Evolutionary conservation across 1,284 basidiomycete species (phyloP).

Genomic region (Stereum hirsutum): DNA sequence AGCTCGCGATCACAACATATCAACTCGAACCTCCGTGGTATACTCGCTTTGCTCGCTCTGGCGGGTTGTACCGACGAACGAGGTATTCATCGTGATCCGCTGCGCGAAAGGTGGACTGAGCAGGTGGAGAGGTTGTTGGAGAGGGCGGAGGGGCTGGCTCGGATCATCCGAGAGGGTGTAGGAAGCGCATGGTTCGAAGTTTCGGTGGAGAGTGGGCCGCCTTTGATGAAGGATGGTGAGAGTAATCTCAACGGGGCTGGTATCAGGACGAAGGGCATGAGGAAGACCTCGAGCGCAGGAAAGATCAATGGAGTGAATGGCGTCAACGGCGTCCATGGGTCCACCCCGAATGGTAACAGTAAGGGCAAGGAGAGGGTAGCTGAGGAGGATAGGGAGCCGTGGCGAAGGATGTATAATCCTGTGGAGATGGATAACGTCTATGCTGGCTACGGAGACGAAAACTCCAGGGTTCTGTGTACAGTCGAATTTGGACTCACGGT

Average conservation of each 20-base stretch:
- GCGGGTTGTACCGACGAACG: slow-evolving; percentile 23
- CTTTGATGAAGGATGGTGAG: not conserved
- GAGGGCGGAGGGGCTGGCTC: slow-evolving; percentile 20
- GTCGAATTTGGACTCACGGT: slow-evolving; percentile 25
- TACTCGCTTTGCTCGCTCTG: slow-evolving; percentile 24
- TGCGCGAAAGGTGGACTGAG: slow-evolving; percentile 20
- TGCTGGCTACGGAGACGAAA: slow-evolving; percentile 16
- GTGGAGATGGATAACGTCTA: slow-evolving; percentile 25
- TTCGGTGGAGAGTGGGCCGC: slow-evolving; percentile 15
- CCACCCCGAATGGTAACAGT: not conserved
- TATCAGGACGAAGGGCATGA: too few species aligned
- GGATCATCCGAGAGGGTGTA: slow-evolving; percentile 22
- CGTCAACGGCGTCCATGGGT: too few species aligned
- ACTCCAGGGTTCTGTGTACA: slow-evolving; percentile 25
- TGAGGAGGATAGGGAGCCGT: not conserved
- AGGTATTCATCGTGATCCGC: slow-evolving; percentile 19
- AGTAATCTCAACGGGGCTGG: not conserved
- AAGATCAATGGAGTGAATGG: not conserved
- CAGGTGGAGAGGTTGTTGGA: slow-evolving; percentile 19
- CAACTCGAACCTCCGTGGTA: slow-evolving; percentile 21
- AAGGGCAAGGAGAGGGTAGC: slow-evolving; percentile 2
- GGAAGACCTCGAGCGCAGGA: too few species aligned
- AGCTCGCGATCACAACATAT: too few species aligned
- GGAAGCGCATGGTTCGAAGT: slow-evolving; percentile 26
- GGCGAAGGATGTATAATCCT: slow-evolving; percentile 18